Evolutionary conservation across 2,329 filamentous ascomycete species (phyloP), one percentile per base, ranked within the genome.

Genomic region (Madurella mycetomatis): DNA sequence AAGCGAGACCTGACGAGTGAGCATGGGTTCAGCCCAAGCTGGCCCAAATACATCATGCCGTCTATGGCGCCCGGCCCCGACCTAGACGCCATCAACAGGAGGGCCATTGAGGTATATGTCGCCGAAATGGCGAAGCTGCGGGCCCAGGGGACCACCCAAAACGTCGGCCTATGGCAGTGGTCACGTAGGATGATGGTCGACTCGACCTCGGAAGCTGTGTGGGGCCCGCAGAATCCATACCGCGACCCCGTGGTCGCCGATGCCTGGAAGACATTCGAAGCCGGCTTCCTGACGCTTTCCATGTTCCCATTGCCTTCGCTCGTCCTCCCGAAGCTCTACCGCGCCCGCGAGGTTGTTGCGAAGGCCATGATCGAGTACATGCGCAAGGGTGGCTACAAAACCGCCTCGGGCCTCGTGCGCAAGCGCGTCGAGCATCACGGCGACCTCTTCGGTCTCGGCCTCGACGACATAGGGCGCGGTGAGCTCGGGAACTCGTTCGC

Each of bases 401-500:
- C 41, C 12, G 63, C 59, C 1, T 67, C 64, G 2, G 58, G 55
- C 2, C 62, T 67, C 13, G 51, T 62, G 16, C 56, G 53, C 17
- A 60, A 52, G 45, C 62, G 64, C 25, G 60, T 58, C 37, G 60
- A 66, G 18, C 64, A 65, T 34, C 61, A 65, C 47, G 32, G 43
- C 7, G 34, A 49, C 2, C 18, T 52, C 4, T 51, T 62, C 16
- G 61, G 62, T 9, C 32, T 66, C 1, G 47, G 40, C 19, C 12
- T 58, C 5, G 62, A 64, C 15, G 66, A 68, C 40, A 51, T 64
- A 7, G 66, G 59, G 8, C 62, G 65, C 15, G 60, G 58, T 2
- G 64, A 67, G 50, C 54, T 67, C 2, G 65, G 64, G 9, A 64
- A 65, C 42, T 56, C 59, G 9, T 63, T 65, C 31, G 64, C 62